A percentile compares a stretch with the other conserved stretches of the same genome.
Evolutionary conservation across 768 basidiomycete species (phyloP).

Genomic region (Mycena olivaceomarginata): DNA sequence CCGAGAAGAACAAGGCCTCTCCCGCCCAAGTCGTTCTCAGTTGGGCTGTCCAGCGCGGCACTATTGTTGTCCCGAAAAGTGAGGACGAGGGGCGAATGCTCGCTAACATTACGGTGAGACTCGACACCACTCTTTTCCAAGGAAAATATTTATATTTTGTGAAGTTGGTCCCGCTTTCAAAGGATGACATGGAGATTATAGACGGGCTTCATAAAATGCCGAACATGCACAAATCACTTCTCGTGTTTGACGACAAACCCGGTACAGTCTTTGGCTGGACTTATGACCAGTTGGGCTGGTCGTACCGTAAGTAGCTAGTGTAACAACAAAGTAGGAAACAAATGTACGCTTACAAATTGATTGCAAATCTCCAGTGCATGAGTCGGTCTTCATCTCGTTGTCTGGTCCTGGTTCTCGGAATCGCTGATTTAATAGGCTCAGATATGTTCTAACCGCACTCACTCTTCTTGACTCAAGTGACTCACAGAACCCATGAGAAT

Average conservation of each 20-base stretch:
- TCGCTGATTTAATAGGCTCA: too few relatives aligned
- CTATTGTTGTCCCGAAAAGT: slow-evolving; percentile 79
- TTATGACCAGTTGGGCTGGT: slow-evolving; percentile 65
- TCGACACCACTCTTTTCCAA: slow-evolving; percentile 52
- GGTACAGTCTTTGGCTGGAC: slow-evolving; percentile 65
- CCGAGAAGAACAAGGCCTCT: slow-evolving; percentile 56
- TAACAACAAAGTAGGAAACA: slow-evolving; percentile 49
- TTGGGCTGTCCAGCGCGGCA: slow-evolving; percentile 79
- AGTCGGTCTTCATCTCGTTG: too few relatives aligned
- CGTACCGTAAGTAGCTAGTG: too few relatives aligned
- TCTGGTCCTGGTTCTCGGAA: too few relatives aligned
- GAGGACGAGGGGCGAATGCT: slow-evolving; percentile 68
- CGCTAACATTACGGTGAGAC: slow-evolving; percentile 65
- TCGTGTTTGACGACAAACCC: slow-evolving; percentile 15
- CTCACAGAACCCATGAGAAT: background rate
- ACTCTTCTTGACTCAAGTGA: too few relatives aligned
- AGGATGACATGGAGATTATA: slow-evolving; percentile 63
- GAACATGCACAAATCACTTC: slow-evolving; percentile 61
- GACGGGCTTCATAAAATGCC: slow-evolving; percentile 62
- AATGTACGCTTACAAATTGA: slow-evolving; percentile 51
- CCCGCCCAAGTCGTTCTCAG: slow-evolving; percentile 75
- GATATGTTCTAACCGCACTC: too few relatives aligned
- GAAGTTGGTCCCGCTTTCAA: slow-evolving; percentile 58
- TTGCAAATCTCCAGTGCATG: background rate
- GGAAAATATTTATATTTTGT: slow-evolving; percentile 39